Conservation (phyloP, 2,329 filamentous ascomycete genomes). For the Fusarium illudens region DNA sequence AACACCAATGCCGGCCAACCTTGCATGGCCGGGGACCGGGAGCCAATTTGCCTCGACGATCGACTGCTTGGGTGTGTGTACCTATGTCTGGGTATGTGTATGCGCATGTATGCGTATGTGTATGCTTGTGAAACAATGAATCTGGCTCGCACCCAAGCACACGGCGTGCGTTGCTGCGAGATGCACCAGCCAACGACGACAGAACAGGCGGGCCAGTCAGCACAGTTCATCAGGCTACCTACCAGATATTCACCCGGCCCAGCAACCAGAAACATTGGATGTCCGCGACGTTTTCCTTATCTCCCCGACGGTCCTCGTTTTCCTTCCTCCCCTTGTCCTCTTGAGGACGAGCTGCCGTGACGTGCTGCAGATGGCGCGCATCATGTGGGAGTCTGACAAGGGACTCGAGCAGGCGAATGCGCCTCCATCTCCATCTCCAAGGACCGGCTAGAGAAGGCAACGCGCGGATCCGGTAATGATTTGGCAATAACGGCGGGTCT, state of each 20-base stretch:
- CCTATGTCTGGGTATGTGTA: not conserved
- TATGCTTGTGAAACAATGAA: not conserved
- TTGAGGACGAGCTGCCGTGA: slow-evolving; percentile 21
- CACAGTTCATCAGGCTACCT: not conserved
- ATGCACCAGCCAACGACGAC: not conserved
- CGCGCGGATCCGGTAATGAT: slow-evolving; percentile 34
- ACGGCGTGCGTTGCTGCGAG: not conserved
- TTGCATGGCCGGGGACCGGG: slow-evolving; percentile 16
- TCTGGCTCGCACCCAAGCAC: not conserved
- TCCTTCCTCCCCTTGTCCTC: not conserved
- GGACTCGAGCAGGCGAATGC: slow-evolving; percentile 6
- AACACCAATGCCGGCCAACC: slow-evolving; percentile 16
- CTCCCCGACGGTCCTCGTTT: slow-evolving; percentile 15
- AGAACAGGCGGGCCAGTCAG: not conserved
- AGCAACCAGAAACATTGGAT: slow-evolving; percentile 7
- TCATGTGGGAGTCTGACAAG: slow-evolving; percentile 34
- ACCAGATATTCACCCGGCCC: not conserved
- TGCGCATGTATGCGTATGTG: not conserved
- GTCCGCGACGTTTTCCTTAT: slow-evolving; percentile 33
- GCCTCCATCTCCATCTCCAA: slow-evolving; percentile 14
- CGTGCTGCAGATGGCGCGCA: slow-evolving; percentile 34
- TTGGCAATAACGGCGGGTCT: slow-evolving; percentile 27
- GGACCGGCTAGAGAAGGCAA: slow-evolving; percentile 41
- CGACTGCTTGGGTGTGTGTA: not conserved
- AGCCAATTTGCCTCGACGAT: slow-evolving; percentile 8